A percentile compares a stretch with the other conserved stretches of the same genome.
phyloP scores from a whole-genome alignment of 495 filamentous ascomycete species.

The Haplographium delicatum region DNA sequence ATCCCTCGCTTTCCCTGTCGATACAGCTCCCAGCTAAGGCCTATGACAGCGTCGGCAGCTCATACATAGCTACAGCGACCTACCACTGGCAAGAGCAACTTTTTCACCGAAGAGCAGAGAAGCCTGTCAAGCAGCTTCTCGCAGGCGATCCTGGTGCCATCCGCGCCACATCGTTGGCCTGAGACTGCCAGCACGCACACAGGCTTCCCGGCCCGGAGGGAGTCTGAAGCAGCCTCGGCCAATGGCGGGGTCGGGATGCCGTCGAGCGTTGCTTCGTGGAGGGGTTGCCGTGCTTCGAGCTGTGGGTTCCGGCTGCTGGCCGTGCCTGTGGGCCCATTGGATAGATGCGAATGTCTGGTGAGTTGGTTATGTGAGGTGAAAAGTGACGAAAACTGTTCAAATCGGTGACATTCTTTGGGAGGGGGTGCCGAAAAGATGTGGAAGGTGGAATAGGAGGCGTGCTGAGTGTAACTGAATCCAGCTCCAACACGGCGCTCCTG shows the following conservation, averaged over 20 bases:
- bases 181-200: background rate
- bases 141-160: background rate
- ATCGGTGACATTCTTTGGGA: no score
- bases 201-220: conserved; percentile 12
- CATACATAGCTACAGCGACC: background rate
- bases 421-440: no score
- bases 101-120: background rate
- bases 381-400: conserved; percentile 6
- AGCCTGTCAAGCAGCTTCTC: no score
- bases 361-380: background rate
- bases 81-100: background rate
- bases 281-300: background rate
- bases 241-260: conserved; percentile 7
- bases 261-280: no score
- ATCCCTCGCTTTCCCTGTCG: conserved; percentile 1
- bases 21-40: background rate
- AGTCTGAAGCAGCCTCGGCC: background rate
- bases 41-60: background rate
- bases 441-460: no score
- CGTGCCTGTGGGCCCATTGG: background rate
- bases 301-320: background rate
- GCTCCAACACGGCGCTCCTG: no score
- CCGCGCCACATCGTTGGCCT: conserved; percentile 2
- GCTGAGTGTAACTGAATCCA: no score
- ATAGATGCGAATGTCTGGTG: background rate